phyloP scores from a whole-genome alignment of 2,329 filamentous ascomycete species.

The Corynespora cassiicola region DNA sequence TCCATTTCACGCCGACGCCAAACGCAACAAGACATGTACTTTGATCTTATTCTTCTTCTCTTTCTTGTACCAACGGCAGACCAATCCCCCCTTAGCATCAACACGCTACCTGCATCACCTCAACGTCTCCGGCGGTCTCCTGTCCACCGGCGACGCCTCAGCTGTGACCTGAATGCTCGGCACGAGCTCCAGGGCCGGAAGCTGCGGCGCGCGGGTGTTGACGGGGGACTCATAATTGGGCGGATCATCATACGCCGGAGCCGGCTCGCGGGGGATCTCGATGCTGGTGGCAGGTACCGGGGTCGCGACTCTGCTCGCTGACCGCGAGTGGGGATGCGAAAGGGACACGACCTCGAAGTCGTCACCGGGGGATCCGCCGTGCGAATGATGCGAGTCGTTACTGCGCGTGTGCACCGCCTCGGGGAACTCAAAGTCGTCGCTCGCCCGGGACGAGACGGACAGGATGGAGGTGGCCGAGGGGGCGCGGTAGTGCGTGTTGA shows the following conservation, averaged over 20 bases:
- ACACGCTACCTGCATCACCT: too few species aligned
- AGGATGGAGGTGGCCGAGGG: slow-evolving; percentile 51
- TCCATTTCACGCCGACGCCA: too few species aligned
- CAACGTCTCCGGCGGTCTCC: too few species aligned
- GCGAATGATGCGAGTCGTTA: slow-evolving; percentile 26
- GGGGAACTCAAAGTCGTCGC: slow-evolving; percentile 44
- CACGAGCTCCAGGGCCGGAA: slow-evolving; percentile 48
- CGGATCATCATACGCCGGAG: slow-evolving; percentile 54
- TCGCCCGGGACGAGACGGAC: slow-evolving; percentile 44
- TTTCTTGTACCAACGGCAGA: too few species aligned
- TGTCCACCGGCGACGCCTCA: slow-evolving; percentile 23
- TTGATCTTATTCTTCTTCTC: too few species aligned
- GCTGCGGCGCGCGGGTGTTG: slow-evolving; percentile 33
- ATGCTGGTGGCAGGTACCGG: slow-evolving; percentile 23
- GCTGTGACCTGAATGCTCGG: slow-evolving; percentile 54
- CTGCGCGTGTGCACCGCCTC: slow-evolving; percentile 27
- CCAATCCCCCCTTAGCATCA: too few species aligned
- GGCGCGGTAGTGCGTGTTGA: slow-evolving; percentile 49
- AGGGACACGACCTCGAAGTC: slow-evolving; percentile 54
- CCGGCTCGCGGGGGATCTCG: slow-evolving; percentile 37
- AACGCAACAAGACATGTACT: too few species aligned
- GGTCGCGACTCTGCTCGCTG: slow-evolving; percentile 24
- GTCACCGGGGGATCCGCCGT: too few species aligned
- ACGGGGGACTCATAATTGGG: slow-evolving; percentile 55
- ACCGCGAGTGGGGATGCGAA: slow-evolving; percentile 43